Base-by-base conservation (phyloP, 345 rosid species). In the Hibiscus mutabilis region DNA sequence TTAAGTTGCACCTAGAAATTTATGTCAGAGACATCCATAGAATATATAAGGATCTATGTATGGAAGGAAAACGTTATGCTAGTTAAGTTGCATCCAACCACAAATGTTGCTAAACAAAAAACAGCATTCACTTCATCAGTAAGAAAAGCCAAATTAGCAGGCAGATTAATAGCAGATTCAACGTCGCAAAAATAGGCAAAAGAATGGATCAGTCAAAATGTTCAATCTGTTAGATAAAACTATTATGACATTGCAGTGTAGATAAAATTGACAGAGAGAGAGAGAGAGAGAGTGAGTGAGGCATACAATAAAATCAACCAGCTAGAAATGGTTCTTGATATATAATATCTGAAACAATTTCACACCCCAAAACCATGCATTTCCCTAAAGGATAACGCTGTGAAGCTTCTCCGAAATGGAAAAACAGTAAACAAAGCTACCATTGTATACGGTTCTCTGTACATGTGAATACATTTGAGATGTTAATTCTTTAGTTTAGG, bases 1-100 rank as follows among this genome's bases (percentile, higher is more conserved):
- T 74, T 10, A 47, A 19, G 16, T n/a, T n/a, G n/a, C 46, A 35
- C 55, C 52, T 72, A 64, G 21, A 47, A 51, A 58, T 59, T 71
- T 35, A 22, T 70, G 44, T 14, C 16, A 60, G 25, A 71, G 42
- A 33, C 72, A 52, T 55, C 31, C 53, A 53, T 18, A n/a, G 49
- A 55, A 53, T 18, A 31, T 18, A 33, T 49, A 52, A 40, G 6
- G 10, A 69, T 12, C 61, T 7, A 31, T 16, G 6, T 21, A 16
- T 37, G 13, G 21, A 37, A 13, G 73, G 31, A 18, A 56, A 56
- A 56, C 4, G 4, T 1, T 1, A 35, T 35, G 40, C 1, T 35
- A 19, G 15, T 21, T 61, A 25, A 40, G 51, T 44, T 15, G 22
- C 25, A 71, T 8, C 52, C 44, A 60, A 42, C 46, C 57, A 71